Percentiles rank a stretch among this genome's conserved stretches.
Conservation (phyloP, 305 asterid species). For the Fraxinus sp. region DNA sequence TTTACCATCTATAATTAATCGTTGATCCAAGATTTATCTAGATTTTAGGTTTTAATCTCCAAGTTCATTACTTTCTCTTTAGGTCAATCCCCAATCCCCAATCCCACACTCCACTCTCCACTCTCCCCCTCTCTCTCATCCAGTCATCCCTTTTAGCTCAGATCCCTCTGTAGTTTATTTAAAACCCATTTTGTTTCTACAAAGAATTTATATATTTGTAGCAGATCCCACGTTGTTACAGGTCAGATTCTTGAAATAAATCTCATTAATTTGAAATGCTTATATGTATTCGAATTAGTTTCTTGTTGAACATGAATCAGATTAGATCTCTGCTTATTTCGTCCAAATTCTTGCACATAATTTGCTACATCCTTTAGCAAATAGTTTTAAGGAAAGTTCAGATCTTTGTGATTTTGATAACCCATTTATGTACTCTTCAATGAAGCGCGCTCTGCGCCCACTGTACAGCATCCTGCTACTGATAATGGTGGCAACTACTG, state of each 20-base stretch:
- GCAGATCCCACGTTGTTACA: conserved; percentile 17
- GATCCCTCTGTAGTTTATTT: conserved; percentile 13
- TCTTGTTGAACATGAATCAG: conserved; percentile 44
- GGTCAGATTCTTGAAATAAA: conserved; percentile 1
- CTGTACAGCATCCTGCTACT: conserved; percentile 52
- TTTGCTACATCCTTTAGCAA: conserved; percentile 40
- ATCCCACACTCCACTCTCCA: not conserved
- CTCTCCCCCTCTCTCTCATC: not conserved
- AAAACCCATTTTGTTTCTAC: conserved; percentile 13
- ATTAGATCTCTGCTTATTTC: conserved; percentile 54
- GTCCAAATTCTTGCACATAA: conserved; percentile 58
- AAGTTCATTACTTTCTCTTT: conserved; percentile 11
- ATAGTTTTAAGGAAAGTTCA: not conserved
- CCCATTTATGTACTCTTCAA: conserved; percentile 30
- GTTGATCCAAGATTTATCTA: not conserved
- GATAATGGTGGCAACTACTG: conserved; percentile 42
- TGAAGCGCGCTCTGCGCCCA: conserved; percentile 68
- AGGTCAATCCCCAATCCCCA: not conserved
- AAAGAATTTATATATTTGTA: not conserved
- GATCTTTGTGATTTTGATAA: conserved; percentile 11
- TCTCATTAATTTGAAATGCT: conserved; percentile 26
- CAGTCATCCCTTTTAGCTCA: not conserved
- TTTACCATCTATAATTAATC: conserved; percentile 11
- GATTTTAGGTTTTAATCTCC: not conserved
- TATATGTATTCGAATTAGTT: conserved; percentile 9